phyloP scores from a whole-genome alignment of 495 filamentous ascomycete species.

The Lophiotrema nucula region DNA sequence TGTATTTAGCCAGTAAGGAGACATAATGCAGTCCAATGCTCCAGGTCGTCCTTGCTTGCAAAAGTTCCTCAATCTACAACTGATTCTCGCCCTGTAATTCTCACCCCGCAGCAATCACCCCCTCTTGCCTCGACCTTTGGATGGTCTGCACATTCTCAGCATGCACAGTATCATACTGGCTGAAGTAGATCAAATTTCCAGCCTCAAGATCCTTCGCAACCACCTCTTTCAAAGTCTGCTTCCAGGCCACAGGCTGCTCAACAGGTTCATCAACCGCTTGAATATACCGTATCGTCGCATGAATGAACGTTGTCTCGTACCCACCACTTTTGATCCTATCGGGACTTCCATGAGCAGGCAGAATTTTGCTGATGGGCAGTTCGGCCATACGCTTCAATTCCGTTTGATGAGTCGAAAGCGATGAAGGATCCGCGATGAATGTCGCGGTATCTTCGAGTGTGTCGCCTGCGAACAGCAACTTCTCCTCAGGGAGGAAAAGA shows the following conservation, averaged over 20 bases:
- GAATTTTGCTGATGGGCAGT: neutral
- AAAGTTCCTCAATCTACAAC: too few relatives aligned
- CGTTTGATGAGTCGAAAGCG: neutral
- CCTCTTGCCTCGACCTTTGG: neutral
- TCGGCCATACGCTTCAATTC: conserved; percentile 1
- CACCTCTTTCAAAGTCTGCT: neutral
- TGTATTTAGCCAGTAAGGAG: too few relatives aligned
- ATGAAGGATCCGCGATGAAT: neutral
- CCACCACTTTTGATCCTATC: neutral
- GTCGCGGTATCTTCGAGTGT: conserved; percentile 10
- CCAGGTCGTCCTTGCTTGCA: too few relatives aligned
- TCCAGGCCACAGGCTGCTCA: neutral
- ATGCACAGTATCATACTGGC: conserved; percentile 4
- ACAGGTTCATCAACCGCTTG: neutral
- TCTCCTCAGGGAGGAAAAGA: neutral
- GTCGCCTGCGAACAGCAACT: conserved; percentile 1
- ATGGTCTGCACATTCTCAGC: neutral
- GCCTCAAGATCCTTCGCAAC: neutral
- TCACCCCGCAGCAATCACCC: too few relatives aligned
- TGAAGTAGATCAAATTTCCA: neutral
- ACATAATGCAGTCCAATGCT: too few relatives aligned
- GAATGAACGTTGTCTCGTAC: neutral
- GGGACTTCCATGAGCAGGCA: conserved; percentile 1
- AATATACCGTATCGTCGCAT: conserved; percentile 4
- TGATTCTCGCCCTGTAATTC: too few relatives aligned